These are phyloP conservation scores for Plenodomus lindquistii DNA, from an alignment of 2,329 filamentous ascomycete species.

Conservation along the genomic window DNA sequence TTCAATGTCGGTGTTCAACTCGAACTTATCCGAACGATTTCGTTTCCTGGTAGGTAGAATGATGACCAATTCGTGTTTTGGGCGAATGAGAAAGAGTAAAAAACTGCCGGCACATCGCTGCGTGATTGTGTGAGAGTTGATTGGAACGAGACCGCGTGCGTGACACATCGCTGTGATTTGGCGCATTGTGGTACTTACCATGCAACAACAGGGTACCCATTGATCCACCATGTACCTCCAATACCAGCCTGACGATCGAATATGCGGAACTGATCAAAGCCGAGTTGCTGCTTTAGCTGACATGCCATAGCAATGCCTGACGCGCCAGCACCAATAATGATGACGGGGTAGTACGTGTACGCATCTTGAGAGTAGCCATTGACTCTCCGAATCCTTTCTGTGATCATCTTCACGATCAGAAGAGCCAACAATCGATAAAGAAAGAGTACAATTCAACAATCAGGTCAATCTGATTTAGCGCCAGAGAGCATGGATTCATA, in stretches of 20 bases:
- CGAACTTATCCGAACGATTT: slow-evolving; percentile 61
- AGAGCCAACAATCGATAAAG: neutral
- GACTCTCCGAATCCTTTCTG: slow-evolving; percentile 41
- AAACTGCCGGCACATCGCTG: slow-evolving; percentile 54
- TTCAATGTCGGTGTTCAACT: slow-evolving; percentile 61
- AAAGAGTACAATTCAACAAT: neutral
- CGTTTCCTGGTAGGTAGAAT: slow-evolving; percentile 53
- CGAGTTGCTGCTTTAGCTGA: slow-evolving; percentile 60
- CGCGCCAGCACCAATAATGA: slow-evolving; percentile 65
- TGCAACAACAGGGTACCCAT: slow-evolving; percentile 58
- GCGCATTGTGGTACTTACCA: slow-evolving; percentile 23
- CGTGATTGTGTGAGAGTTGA: slow-evolving; percentile 15
- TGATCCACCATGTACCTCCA: slow-evolving; percentile 68
- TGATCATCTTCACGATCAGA: slow-evolving; percentile 24
- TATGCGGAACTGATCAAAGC: slow-evolving; percentile 62
- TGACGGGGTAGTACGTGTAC: slow-evolving; percentile 52
- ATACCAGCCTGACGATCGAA: slow-evolving; percentile 63
- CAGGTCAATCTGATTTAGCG: neutral
- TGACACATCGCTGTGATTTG: neutral
- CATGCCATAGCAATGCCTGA: slow-evolving; percentile 66
- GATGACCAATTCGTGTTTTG: slow-evolving; percentile 58
- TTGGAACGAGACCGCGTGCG: neutral
- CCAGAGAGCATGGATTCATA: no score
- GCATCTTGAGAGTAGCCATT: slow-evolving; percentile 45
- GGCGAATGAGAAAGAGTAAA: slow-evolving; percentile 62